Evolutionary conservation across 352 stramenopile genomes (phyloP), one percentile per base, ranked within the genome.

Genomic region (Pythium chondricola): DNA sequence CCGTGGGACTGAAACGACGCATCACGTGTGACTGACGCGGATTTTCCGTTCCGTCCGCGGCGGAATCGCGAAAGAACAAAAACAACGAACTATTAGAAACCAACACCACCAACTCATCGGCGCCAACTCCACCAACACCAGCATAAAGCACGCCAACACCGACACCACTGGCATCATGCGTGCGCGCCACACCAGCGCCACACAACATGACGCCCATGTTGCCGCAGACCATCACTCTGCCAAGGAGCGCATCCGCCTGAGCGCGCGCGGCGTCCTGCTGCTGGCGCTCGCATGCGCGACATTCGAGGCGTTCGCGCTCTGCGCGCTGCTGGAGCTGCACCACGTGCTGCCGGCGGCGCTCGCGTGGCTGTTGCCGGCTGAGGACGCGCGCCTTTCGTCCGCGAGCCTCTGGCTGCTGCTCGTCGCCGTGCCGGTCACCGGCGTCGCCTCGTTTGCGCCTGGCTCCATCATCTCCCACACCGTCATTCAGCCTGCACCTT

Each of bases 291-390:
- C 62, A 17, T 69, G 85, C 32, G 58, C 73, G 18, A 69, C 68
- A 14, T 87, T 89, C 38, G 71, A 67, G 4, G 73, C 78, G 25
- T 89, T 89, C 44, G 74, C 69, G 37, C 58, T 87, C 11, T 80
- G 79, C 32, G 68, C 69, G 14, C 52, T 87, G 14, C 62, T 67
- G 6, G 74, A 89, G 42, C 57, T 82, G 38, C 71, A 52, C 31
- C 66, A 68, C 37, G 61, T 82, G 51, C 52, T 56, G 18, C 61
- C 67, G 33, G 56, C 48, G 20, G 37, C 43, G 33, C 30, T 38
- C 0, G 20, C 58, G 4, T 65, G 57, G 24, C 52, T 83, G 32
- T 36, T 54, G 22, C 65, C 63, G 33, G 49, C 55, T 8, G 59
- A 43, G 27, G 66, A 71, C 50, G 49, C 54, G 13, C 57, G 81